phyloP scores from a whole-genome alignment of 345 rosid genomes.

The Bruguiera parviflora region DNA sequence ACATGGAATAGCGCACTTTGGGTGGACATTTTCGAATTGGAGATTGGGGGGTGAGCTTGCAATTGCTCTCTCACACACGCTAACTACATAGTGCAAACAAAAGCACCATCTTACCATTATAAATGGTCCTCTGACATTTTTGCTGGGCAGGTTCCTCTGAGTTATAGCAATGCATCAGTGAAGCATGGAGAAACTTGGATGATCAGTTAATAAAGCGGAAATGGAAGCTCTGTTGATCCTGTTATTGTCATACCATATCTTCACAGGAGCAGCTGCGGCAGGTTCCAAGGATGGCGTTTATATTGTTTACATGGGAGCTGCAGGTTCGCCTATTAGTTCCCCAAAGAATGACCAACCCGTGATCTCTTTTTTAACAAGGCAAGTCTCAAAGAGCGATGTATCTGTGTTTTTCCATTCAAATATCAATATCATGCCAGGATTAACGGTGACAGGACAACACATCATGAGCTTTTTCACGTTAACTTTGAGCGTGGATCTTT shows the following conservation, averaged over 20 bases:
- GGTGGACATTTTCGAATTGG: constrained; percentile 19
- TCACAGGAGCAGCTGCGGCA: constrained; percentile 17
- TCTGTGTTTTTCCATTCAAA: no score
- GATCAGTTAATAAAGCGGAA: constrained; percentile 1
- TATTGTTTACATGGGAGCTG: constrained; percentile 70
- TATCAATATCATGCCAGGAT: no score
- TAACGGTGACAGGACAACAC: no score
- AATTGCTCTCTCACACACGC: background rate
- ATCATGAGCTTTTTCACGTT: background rate
- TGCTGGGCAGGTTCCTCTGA: no score
- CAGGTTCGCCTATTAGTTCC: constrained; percentile 38
- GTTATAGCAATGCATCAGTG: background rate
- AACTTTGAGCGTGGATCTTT: background rate
- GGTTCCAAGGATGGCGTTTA: constrained; percentile 38
- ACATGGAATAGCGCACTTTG: constrained; percentile 33
- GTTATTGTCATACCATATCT: constrained; percentile 16
- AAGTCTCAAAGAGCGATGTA: background rate
- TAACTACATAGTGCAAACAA: no score
- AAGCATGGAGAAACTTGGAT: background rate
- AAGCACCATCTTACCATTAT: constrained; percentile 17
- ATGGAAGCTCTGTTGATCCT: constrained; percentile 35
- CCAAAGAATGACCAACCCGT: constrained; percentile 36
- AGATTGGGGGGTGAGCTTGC: background rate
- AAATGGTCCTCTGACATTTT: constrained; percentile 2
- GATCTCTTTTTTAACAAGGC: constrained; percentile 45